Evolutionary conservation across 176 grass and related monocot species (phyloP).

Genomic region (Pontederia paniculata): DNA sequence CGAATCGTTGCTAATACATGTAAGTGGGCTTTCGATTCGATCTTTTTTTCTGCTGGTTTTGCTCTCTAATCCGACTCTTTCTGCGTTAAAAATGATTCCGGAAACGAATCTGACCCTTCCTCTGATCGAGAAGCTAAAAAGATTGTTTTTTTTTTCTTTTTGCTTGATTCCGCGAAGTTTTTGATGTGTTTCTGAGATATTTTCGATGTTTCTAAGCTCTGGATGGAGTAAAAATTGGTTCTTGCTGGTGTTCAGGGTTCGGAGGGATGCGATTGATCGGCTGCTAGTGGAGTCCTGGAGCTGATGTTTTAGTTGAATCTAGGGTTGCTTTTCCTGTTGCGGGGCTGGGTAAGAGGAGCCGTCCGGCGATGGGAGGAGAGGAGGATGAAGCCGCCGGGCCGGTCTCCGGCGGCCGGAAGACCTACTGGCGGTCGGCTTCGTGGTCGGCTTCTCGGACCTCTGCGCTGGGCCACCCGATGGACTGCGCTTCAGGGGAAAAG

Average conservation of each 20-base stretch:
- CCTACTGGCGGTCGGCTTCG: conserved; percentile 83
- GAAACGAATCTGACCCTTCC: background rate
- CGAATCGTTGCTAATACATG: background rate
- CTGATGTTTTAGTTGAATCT: background rate
- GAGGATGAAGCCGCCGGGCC: conserved; percentile 13
- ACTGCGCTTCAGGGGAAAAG: conserved; percentile 6
- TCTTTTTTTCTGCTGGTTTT: background rate
- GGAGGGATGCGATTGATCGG: background rate
- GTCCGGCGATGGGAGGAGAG: conserved; percentile 24
- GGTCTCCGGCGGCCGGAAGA: conserved; percentile 24
- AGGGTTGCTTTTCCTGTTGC: background rate
- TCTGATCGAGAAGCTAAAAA: background rate
- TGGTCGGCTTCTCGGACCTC: conserved; percentile 63
- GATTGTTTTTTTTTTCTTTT: background rate
- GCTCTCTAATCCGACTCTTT: background rate
- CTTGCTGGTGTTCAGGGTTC: conserved; percentile 3
- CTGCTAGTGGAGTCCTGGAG: background rate
- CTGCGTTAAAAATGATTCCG: background rate
- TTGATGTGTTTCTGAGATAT: background rate
- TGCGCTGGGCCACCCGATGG: conserved; percentile 13
- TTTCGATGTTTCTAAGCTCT: background rate
- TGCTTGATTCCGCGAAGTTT: background rate
- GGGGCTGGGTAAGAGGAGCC: background rate
- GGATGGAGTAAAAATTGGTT: background rate
- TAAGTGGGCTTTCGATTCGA: background rate